Evolutionary conservation across 805 yeast species (phyloP).

Genomic region (Brettanomyces bruxellensis): DNA sequence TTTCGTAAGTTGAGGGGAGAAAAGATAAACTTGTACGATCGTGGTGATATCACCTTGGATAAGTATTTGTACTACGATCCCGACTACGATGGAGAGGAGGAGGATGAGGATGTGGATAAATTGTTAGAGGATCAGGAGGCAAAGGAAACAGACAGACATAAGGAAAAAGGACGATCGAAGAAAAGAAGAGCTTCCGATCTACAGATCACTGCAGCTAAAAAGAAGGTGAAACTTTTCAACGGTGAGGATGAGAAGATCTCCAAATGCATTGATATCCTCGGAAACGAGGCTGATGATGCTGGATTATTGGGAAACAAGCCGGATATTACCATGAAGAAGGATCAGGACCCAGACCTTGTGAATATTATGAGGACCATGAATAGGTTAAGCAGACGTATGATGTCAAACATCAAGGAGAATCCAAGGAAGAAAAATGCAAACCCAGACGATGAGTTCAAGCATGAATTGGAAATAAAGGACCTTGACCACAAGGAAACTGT

Average conservation of each 20-base stretch:
- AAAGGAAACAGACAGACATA: slow-evolving; percentile 28
- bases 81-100: slow-evolving; percentile 36
- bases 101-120: slow-evolving; percentile 25
- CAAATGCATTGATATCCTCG: slow-evolving; percentile 69
- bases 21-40: slow-evolving; percentile 59
- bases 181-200: slow-evolving; percentile 4
- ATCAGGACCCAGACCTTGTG: slow-evolving; percentile 57
- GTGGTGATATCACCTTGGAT: slow-evolving; percentile 81
- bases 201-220: slow-evolving; percentile 15
- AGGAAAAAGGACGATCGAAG: neutral
- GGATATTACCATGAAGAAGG: slow-evolving; percentile 77
- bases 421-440: slow-evolving; percentile 23
- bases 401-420: slow-evolving; percentile 39
- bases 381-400: slow-evolving; percentile 74
- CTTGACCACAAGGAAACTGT: slow-evolving; percentile 37
- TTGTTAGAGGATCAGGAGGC: slow-evolving; percentile 22
- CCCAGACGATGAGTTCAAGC: slow-evolving; percentile 29
- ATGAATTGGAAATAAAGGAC: slow-evolving; percentile 43
- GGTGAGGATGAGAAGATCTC: slow-evolving; percentile 40
- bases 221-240: slow-evolving; percentile 27
- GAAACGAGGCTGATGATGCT: slow-evolving; percentile 75
- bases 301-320: slow-evolving; percentile 71
- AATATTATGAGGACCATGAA: slow-evolving; percentile 83
- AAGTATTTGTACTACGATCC: slow-evolving; percentile 68
- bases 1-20: slow-evolving; percentile 89